Evolutionary conservation across 2,329 filamentous ascomycete species (phyloP).

Genomic region (Cryphonectria carpinicola): DNA sequence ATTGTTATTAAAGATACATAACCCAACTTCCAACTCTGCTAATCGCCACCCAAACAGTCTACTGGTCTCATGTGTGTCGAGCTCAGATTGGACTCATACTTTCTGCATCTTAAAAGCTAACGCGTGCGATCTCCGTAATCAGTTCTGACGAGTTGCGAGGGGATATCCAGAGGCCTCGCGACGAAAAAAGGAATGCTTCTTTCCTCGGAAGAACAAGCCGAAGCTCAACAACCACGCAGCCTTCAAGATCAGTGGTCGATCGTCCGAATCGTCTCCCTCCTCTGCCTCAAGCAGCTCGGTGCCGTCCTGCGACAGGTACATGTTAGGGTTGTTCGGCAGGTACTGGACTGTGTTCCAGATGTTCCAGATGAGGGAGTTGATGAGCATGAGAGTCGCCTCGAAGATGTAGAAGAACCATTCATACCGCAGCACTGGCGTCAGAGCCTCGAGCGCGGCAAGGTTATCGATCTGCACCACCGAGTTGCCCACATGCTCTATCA

Average conservation of each 20-base stretch:
- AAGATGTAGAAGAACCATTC: conserved; percentile 65
- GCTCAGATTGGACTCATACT: conserved; percentile 22
- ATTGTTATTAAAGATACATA: too few species aligned
- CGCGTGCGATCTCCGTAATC: neutral
- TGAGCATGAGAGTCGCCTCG: conserved; percentile 57
- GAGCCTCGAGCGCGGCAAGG: conserved; percentile 40
- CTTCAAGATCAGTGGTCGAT: conserved; percentile 48
- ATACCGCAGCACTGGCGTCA: conserved; percentile 54
- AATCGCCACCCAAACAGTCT: too few species aligned
- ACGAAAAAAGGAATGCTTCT: neutral
- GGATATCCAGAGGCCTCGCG: neutral
- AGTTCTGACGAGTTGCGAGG: neutral
- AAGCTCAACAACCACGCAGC: neutral
- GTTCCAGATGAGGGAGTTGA: conserved; percentile 56
- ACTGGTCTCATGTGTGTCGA: too few species aligned
- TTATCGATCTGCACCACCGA: conserved; percentile 45
- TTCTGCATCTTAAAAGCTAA: conserved; percentile 47
- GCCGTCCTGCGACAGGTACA: conserved; percentile 56
- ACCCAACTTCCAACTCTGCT: too few species aligned
- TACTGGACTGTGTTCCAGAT: conserved; percentile 53
- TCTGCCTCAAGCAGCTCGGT: conserved; percentile 46
- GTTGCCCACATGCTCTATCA: conserved; percentile 61
- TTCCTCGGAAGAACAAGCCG: neutral
- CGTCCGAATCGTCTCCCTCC: conserved; percentile 48
- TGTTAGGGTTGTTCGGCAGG: conserved; percentile 52